Evolutionary conservation across 2,329 filamentous ascomycete species (phyloP).

Genomic region (Pezicula neosporulosa): DNA sequence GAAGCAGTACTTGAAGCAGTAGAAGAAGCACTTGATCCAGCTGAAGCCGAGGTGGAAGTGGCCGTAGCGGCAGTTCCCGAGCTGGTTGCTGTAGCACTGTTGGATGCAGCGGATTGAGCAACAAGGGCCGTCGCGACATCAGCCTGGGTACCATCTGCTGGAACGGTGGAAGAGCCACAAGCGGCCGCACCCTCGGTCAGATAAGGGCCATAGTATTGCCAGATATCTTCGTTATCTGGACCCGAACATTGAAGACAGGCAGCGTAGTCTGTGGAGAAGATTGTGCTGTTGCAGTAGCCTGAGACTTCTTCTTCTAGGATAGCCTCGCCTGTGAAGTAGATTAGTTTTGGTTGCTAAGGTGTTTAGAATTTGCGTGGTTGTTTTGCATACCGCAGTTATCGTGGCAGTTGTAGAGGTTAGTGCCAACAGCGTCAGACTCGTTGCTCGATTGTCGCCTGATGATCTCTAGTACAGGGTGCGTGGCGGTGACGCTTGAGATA

Average conservation of each 20-base stretch:
- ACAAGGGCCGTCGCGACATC: neutral
- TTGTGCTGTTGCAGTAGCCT: slow-evolving; percentile 10
- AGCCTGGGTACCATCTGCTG: neutral
- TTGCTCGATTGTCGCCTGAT: slow-evolving; percentile 6
- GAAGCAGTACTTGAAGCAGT: too few relatives aligned
- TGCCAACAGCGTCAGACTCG: neutral
- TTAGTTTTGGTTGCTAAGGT: neutral
- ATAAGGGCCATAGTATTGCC: slow-evolving; percentile 5
- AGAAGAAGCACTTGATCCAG: too few relatives aligned
- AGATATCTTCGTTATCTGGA: slow-evolving; percentile 17
- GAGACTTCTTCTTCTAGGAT: slow-evolving; percentile 6
- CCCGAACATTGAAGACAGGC: slow-evolving; percentile 17
- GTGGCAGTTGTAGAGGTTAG: slow-evolving; percentile 3
- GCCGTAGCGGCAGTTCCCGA: too few relatives aligned
- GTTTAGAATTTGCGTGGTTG: neutral
- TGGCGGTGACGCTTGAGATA: neutral
- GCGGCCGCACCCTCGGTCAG: neutral
- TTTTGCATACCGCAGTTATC: slow-evolving; percentile 3
- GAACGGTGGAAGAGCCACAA: neutral
- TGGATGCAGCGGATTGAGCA: neutral
- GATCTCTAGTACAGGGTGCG: slow-evolving; percentile 3
- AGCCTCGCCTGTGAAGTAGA: slow-evolving; percentile 1
- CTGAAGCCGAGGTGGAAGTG: too few relatives aligned
- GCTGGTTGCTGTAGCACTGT: neutral
- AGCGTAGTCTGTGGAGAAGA: slow-evolving; percentile 14